A percentile compares a stretch with the other conserved stretches of the same genome.
Evolutionary conservation across 139 green algal species (phyloP).

Genomic region (Yamagishiella unicocca): DNA sequence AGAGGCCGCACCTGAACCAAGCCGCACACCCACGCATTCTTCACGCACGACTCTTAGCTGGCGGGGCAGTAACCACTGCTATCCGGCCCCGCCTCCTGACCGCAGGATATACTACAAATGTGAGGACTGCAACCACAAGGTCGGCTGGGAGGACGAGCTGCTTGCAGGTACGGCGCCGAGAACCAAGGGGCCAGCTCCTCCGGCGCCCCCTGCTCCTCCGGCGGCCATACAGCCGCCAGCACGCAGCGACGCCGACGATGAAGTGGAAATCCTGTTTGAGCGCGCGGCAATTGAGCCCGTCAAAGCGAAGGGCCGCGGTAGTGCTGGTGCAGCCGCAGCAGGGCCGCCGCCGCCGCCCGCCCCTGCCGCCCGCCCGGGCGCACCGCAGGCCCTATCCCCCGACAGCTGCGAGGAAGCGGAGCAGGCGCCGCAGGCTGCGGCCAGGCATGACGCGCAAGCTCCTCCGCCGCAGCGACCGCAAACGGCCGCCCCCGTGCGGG

Average conservation of each 20-base stretch:
- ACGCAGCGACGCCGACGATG: not conserved
- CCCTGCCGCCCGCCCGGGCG: no score
- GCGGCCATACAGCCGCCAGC: not conserved
- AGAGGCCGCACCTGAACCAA: no score
- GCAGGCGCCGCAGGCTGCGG: no score
- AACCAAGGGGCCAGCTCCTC: not conserved
- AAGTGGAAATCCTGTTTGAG: slow-evolving; percentile 5
- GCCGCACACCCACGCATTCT: no score
- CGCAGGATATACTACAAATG: slow-evolving; percentile 50
- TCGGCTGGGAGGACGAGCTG: slow-evolving; percentile 39
- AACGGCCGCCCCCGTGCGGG: no score
- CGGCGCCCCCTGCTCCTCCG: not conserved
- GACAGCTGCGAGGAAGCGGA: not conserved
- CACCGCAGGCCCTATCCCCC: not conserved
- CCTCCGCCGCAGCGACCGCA: no score
- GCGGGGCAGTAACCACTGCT: not conserved
- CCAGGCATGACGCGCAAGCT: no score
- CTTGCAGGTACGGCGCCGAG: not conserved
- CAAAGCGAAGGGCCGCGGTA: no score
- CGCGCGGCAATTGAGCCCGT: not conserved
- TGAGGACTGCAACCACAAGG: slow-evolving; percentile 7
- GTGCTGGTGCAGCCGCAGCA: no score
- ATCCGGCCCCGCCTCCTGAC: not conserved
- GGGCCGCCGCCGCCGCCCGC: no score
- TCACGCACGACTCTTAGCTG: no score